Conservation (phyloP, 2,329 filamentous ascomycete species). For the Mycosphaerelloides madeirae region DNA sequence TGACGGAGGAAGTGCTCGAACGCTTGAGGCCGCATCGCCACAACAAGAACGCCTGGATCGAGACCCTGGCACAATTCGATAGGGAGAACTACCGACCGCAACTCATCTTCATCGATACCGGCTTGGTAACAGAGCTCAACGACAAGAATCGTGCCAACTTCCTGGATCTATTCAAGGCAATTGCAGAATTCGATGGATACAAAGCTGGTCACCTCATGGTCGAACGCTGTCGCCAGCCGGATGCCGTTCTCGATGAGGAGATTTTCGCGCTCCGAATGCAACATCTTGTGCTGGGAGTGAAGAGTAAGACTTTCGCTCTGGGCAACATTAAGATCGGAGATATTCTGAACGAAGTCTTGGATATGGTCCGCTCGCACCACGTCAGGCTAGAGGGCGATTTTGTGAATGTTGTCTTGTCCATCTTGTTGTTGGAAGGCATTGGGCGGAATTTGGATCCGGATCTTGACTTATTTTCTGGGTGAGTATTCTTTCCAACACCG, state of each 20-base stretch:
- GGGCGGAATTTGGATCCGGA: constrained; percentile 81
- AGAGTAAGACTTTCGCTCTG: constrained; percentile 82
- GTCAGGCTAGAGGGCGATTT: constrained; percentile 95
- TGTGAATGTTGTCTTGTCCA: constrained; percentile 95
- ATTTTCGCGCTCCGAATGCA: constrained; percentile 96
- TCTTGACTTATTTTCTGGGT: constrained; percentile 77
- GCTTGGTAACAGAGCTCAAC: constrained; percentile 90
- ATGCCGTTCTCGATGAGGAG: constrained; percentile 81
- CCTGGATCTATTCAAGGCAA: constrained; percentile 87
- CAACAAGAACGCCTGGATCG: constrained; percentile 62
- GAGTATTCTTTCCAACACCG: constrained; percentile 29
- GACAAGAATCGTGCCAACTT: constrained; percentile 83
- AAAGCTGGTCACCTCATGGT: constrained; percentile 94
- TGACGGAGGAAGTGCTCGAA: constrained; percentile 80
- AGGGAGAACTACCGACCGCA: constrained; percentile 86
- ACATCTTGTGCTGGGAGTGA: constrained; percentile 85
- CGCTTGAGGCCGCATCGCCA: constrained; percentile 70
- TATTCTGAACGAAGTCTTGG: constrained; percentile 81
- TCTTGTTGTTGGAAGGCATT: constrained; percentile 88
- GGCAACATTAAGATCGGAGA: constrained; percentile 96
- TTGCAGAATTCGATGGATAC: constrained; percentile 96
- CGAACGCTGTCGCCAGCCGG: constrained; percentile 85
- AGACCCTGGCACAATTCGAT: constrained; percentile 71
- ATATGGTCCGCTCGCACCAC: constrained; percentile 88
- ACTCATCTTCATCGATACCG: constrained; percentile 95